These are phyloP conservation scores for Lasiosphaeria miniovina DNA, from an alignment of 495 filamentous ascomycete genomes.

Conservation along the genomic window DNA sequence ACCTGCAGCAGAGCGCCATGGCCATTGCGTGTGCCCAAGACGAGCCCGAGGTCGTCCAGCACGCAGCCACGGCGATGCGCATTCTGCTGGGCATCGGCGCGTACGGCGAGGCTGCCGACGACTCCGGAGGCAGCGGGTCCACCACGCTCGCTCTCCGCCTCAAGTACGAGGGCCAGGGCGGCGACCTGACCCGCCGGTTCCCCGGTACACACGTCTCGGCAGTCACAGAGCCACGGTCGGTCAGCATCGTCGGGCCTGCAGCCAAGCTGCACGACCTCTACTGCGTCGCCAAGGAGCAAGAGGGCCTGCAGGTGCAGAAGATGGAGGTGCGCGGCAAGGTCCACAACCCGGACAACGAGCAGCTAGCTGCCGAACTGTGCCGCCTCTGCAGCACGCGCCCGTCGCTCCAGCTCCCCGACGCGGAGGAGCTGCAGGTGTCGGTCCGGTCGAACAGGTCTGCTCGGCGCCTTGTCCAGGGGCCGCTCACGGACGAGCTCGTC, in stretches of 20 bases:
- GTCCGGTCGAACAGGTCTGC: slow-evolving; percentile 32
- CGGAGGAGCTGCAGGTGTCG: slow-evolving; percentile 20
- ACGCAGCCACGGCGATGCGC: slow-evolving; percentile 29
- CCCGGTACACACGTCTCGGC: slow-evolving; percentile 32
- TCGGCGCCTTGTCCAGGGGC: slow-evolving; percentile 11
- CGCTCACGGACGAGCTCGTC: slow-evolving; percentile 31
- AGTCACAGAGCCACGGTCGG: slow-evolving; percentile 30
- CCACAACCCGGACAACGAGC: slow-evolving; percentile 34
- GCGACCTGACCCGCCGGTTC: slow-evolving; percentile 26
- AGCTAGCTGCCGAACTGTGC: slow-evolving; percentile 23
- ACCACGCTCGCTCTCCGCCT: slow-evolving; percentile 27
- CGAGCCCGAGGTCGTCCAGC: slow-evolving; percentile 42
- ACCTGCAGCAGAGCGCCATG: slow-evolving; percentile 18
- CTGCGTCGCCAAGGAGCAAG: slow-evolving; percentile 14
- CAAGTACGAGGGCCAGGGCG: slow-evolving; percentile 29
- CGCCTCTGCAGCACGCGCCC: slow-evolving; percentile 17
- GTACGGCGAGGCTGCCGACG: slow-evolving; percentile 32
- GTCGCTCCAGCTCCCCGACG: slow-evolving; percentile 22
- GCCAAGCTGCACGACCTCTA: slow-evolving; percentile 15
- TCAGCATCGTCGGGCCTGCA: slow-evolving; percentile 29
- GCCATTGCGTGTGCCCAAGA: slow-evolving; percentile 28
- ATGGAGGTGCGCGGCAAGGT: slow-evolving; percentile 27
- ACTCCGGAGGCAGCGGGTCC: slow-evolving; percentile 13
- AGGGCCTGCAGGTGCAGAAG: slow-evolving; percentile 17
- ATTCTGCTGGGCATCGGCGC: slow-evolving; percentile 28